Conservation (phyloP, 805 yeast genomes). For the Isabelozyma pseudorhagii region DNA sequence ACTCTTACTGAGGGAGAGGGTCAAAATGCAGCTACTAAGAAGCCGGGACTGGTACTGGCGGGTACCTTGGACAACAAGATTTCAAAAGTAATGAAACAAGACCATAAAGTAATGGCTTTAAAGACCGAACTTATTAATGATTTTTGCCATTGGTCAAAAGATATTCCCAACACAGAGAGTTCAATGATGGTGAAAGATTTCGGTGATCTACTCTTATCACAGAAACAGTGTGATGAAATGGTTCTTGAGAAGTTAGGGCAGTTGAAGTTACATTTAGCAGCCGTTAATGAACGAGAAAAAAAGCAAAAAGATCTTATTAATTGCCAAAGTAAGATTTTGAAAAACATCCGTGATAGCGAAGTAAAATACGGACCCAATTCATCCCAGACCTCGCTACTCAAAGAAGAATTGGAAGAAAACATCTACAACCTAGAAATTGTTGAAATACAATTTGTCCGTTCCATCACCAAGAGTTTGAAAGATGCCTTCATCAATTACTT, state of each 20-base stretch:
- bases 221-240: constrained; percentile 32
- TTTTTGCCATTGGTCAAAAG: constrained; percentile 39
- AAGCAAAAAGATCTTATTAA: constrained; percentile 39
- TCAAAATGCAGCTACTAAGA: neutral
- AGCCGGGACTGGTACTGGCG: constrained; percentile 14
- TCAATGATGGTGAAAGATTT: constrained; percentile 39
- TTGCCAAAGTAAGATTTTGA: constrained; percentile 34
- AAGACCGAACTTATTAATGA: constrained; percentile 39
- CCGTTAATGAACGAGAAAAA: constrained; percentile 49
- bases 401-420: constrained; percentile 52
- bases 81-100: constrained; percentile 34
- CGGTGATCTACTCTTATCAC: constrained; percentile 33
- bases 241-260: constrained; percentile 41
- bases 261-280: constrained; percentile 40
- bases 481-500: constrained; percentile 46
- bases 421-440: constrained; percentile 50
- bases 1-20: neutral
- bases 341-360: constrained; percentile 40
- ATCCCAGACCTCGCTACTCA: constrained; percentile 38
- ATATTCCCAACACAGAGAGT: constrained; percentile 37
- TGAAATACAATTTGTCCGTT: constrained; percentile 47
- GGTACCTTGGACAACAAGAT: constrained; percentile 27
- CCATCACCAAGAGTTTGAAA: constrained; percentile 44
- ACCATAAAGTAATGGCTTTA: constrained; percentile 33
- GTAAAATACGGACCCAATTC: constrained; percentile 42